phyloP scores from a whole-genome alignment of 2,329 filamentous ascomycete genomes.

The Sphaerulina musiva region DNA sequence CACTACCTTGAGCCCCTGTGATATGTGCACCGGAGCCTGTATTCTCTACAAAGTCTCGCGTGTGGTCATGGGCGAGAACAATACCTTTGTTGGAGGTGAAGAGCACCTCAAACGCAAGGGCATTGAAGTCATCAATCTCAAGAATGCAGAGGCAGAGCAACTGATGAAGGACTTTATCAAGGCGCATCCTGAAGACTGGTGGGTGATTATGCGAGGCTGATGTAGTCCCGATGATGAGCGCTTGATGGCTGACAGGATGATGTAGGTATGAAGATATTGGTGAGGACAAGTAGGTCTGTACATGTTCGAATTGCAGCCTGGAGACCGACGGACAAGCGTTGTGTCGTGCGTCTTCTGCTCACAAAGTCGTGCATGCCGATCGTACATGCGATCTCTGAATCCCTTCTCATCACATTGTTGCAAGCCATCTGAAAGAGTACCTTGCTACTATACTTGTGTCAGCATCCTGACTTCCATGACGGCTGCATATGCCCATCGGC shows the following conservation, averaged over 20 bases:
- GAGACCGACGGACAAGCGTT: not conserved
- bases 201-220: constrained; percentile 21
- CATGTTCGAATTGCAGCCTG: constrained; percentile 3
- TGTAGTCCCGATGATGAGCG: not conserved
- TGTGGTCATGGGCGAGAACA: constrained; percentile 73
- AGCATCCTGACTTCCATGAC: no score
- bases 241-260: constrained; percentile 17
- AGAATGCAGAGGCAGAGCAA: constrained; percentile 57
- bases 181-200: constrained; percentile 64
- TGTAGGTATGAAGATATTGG: constrained; percentile 38
- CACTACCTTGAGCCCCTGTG: constrained; percentile 71
- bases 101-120: constrained; percentile 61
- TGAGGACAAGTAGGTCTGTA: constrained; percentile 25
- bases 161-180: constrained; percentile 67
- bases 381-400: no score
- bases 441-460: no score
- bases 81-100: constrained; percentile 67
- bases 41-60: constrained; percentile 67
- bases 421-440: no score
- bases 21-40: constrained; percentile 76
- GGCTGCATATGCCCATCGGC: no score
- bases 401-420: no score
- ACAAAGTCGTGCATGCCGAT: no score
- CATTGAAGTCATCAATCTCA: constrained; percentile 65
- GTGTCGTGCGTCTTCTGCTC: not conserved